These are phyloP conservation scores for Pythium apleroticum DNA, from an alignment of 352 stramenopile genomes.

Conservation along the genomic window DNA sequence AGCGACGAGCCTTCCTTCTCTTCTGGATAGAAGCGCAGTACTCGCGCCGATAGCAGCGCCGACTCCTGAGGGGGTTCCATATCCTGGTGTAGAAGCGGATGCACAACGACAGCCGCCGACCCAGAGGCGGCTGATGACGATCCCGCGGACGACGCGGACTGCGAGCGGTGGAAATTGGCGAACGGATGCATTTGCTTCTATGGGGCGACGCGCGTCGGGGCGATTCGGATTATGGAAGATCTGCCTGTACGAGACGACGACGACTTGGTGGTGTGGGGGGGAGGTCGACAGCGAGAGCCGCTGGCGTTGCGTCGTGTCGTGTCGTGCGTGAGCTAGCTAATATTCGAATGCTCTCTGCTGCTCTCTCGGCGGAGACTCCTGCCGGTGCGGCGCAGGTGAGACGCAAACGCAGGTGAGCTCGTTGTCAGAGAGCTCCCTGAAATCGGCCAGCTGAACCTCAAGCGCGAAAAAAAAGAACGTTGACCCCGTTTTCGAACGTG, in stretches of 20 bases:
- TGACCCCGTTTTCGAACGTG: background rate
- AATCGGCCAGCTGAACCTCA: constrained; percentile 6
- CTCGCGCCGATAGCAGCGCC: constrained; percentile 48
- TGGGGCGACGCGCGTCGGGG: background rate
- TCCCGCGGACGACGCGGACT: background rate
- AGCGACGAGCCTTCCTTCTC: constrained; percentile 47
- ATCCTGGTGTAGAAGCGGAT: background rate
- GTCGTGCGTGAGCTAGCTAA: background rate
- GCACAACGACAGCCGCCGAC: background rate
- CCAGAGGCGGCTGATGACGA: background rate
- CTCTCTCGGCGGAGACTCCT: background rate
- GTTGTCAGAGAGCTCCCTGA: constrained; percentile 1
- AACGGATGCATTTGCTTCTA: background rate
- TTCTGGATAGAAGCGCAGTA: constrained; percentile 56
- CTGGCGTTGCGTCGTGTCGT: background rate
- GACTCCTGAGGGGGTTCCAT: background rate
- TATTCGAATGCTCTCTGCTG: background rate
- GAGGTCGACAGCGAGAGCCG: background rate
- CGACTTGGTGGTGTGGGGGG: background rate
- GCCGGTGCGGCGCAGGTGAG: background rate
- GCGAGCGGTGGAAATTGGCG: background rate
- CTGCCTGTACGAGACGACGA: background rate
- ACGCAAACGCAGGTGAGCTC: background rate
- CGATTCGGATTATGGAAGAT: constrained; percentile 3
- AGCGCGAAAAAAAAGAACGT: constrained; percentile 17